Base-by-base conservation (phyloP, 164 flowering plant genomes). In the Amborella trichopoda region DNA sequence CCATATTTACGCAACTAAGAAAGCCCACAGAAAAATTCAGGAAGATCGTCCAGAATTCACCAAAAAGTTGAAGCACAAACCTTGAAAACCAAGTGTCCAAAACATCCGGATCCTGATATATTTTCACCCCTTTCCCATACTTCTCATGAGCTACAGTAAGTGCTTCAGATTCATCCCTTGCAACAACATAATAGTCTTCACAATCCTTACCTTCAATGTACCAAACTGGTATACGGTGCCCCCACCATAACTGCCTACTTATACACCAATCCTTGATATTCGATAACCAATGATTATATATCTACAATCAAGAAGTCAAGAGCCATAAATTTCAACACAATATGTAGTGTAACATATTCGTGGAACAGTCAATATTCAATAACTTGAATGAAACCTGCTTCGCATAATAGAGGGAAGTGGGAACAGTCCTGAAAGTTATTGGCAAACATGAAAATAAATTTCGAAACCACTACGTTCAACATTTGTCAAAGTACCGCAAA, bases 221-320 rank as follows among this genome's bases (percentile, higher is more conserved):
- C 98, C 98, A 90, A 57, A 86, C 98, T 19, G 95, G 98, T 60
- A 90, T 86, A 2, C 87, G 82, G 52, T 90, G 98, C 24, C 98
- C 98, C 98, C 98, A 90, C 98, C 98, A 90, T 6, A 90, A 67
- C 58, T 90, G 98, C 61, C 98, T 76, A 71, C 95, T 86, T 75
- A 90, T 90, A 66, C 95, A 86, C 98, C 98, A 86, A 57, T 90
- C 95, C 64, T 86, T 86, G 53, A 90, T 90, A 60, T 67, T 73
- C 60, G 72, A 77, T 26, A 86, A 73, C 98, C 98, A 90, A 33
- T 85, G 95, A 56, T 83, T 75, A 52, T 90, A 90, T 33, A 83
- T 90, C 97, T 85, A 73, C 53, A 52, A 66, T 28, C 39, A 59
- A 40, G 36, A 54, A 36, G 46, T n/a, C n/a, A n/a, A 59, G 1